Percentiles rank a stretch among this genome's conserved stretches.
Conservation (phyloP, 164 flowering plant species). For the Macadamia integrifolia region DNA sequence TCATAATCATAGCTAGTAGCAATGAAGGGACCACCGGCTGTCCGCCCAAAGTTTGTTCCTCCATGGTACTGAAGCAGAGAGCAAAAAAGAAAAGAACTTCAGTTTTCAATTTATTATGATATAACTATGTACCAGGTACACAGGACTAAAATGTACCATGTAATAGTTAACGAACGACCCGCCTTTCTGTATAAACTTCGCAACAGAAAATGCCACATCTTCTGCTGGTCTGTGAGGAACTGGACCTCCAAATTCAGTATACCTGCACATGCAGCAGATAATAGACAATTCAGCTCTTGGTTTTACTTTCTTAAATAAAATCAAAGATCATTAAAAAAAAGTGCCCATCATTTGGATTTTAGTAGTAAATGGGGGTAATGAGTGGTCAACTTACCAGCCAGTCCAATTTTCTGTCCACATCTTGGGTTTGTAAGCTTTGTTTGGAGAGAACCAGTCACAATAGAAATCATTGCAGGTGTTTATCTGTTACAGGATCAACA, state of each 20-base stretch:
- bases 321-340: neutral
- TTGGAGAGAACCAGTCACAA: slow-evolving; percentile 93
- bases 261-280: slow-evolving; percentile 41
- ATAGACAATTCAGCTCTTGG: neutral
- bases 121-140: neutral
- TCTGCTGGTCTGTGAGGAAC: slow-evolving; percentile 90
- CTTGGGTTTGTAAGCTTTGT: slow-evolving; percentile 88
- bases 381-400: slow-evolving; percentile 62
- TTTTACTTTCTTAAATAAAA: neutral
- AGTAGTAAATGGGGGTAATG: neutral
- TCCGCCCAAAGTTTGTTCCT: slow-evolving; percentile 96
- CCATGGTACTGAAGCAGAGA: slow-evolving; percentile 77
- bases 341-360: neutral
- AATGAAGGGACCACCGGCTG: slow-evolving; percentile 98
- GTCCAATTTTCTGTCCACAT: slow-evolving; percentile 99
- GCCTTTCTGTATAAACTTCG: slow-evolving; percentile 89
- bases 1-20: slow-evolving; percentile 98
- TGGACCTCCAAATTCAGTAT: slow-evolving; percentile 87
- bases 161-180: slow-evolving; percentile 91
- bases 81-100: slow-evolving; percentile 1
- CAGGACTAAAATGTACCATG: slow-evolving; percentile 50
- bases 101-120: neutral
- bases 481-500: slow-evolving; percentile 44
- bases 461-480: slow-evolving; percentile 98
- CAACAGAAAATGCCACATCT: slow-evolving; percentile 93